Conservation (phyloP, 148 eudicot species). For the Rhododendron kiyosumense region DNA sequence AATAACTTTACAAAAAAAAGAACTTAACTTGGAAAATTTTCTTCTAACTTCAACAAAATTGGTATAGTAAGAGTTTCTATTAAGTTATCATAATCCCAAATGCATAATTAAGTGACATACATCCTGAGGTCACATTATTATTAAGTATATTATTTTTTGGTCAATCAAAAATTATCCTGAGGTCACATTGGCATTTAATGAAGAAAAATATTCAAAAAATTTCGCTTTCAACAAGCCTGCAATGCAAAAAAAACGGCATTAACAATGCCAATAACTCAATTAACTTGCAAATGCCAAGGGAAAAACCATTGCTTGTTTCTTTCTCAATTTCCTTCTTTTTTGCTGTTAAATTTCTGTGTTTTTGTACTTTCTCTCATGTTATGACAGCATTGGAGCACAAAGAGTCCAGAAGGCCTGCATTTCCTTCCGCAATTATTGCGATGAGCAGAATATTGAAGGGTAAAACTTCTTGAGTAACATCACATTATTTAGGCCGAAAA, state of each 20-base stretch:
- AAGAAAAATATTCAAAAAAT: neutral
- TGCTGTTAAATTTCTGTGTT: neutral
- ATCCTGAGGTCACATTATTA: no score
- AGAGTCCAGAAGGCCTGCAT: constrained; percentile 58
- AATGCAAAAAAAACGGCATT: neutral
- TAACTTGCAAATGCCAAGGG: neutral
- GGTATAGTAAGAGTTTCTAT: neutral
- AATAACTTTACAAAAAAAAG: no score
- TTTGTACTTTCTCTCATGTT: neutral
- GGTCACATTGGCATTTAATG: neutral
- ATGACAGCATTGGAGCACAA: constrained; percentile 70
- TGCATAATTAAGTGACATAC: neutral
- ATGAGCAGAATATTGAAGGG: constrained; percentile 60
- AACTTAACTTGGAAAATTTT: neutral
- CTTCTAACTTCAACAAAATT: neutral
- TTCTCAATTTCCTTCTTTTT: neutral
- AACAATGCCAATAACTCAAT: neutral
- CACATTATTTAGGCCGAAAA: neutral
- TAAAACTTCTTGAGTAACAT: constrained; percentile 5
- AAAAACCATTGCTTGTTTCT: neutral
- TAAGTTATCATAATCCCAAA: neutral
- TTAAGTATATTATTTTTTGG: no score
- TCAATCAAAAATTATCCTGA: neutral
- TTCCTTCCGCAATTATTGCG: constrained; percentile 48
- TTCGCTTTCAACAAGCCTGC: neutral